phyloP scores from a whole-genome alignment of 2,329 filamentous ascomycete species.

The Neofusicoccum cordaticola region DNA sequence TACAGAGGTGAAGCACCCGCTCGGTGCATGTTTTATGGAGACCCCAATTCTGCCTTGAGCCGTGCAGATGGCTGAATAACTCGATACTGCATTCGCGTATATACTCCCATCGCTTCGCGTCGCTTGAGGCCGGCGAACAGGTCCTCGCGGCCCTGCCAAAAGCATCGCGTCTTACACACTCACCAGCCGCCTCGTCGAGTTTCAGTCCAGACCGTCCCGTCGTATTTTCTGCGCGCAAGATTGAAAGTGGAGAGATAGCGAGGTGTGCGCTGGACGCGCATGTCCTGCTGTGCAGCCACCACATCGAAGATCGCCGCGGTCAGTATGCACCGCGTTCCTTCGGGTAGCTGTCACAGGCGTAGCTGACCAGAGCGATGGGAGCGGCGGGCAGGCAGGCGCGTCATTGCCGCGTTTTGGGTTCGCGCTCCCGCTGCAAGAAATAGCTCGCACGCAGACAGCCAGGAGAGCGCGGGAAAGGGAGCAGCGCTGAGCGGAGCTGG shows the following conservation, averaged over 20 bases:
- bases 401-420: neutral
- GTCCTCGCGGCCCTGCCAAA: too few relatives aligned
- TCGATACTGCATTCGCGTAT: neutral
- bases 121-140: neutral
- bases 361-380: neutral
- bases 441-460: neutral
- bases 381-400: neutral
- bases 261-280: conserved; percentile 6
- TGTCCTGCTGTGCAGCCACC: conserved; percentile 3
- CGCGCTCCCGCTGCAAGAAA: neutral
- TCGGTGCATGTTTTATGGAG: neutral
- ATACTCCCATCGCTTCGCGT: neutral
- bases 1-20: conserved; percentile 7
- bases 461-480: neutral
- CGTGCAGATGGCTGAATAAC: neutral
- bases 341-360: conserved; percentile 1
- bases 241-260: neutral
- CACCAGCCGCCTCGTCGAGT: too few relatives aligned
- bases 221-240: neutral
- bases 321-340: neutral
- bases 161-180: too few relatives aligned
- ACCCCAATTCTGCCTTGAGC: neutral
- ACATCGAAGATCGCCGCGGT: conserved; percentile 6
- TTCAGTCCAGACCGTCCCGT: neutral
- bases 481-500: neutral